phyloP scores from a whole-genome alignment of 2,329 filamentous ascomycete species.

The Ascochyta pisi region DNA sequence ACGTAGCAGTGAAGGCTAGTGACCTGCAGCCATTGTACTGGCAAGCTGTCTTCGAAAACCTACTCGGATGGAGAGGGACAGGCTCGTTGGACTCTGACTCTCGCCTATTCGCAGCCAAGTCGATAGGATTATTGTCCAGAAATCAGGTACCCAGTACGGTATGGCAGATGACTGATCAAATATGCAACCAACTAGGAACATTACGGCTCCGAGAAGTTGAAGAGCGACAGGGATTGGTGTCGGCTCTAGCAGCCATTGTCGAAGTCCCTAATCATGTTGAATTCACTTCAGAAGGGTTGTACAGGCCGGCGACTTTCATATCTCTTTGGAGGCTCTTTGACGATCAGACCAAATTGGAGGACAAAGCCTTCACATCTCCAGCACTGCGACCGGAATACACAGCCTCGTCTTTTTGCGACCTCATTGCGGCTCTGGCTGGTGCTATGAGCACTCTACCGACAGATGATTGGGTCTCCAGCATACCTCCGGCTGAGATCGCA shows the following conservation, averaged over 20 bases:
- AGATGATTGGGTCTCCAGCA: conserved; percentile 3
- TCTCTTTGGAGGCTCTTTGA: conserved; percentile 43
- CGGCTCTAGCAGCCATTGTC: conserved; percentile 56
- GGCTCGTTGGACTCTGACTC: conserved; percentile 77
- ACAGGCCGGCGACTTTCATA: conserved; percentile 20
- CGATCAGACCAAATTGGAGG: conserved; percentile 44
- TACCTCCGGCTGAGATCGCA: conserved; percentile 27
- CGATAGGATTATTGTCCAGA: conserved; percentile 68
- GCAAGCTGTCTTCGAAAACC: conserved; percentile 70
- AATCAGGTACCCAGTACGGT: conserved; percentile 44
- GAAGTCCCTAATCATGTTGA: conserved; percentile 5
- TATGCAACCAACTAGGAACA: conserved; percentile 55
- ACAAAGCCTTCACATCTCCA: conserved; percentile 49
- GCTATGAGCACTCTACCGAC: conserved; percentile 19
- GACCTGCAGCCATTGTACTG: conserved; percentile 70
- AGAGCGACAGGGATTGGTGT: conserved; percentile 72
- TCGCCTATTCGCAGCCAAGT: conserved; percentile 72
- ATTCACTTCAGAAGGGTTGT: background rate
- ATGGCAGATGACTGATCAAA: conserved; percentile 48
- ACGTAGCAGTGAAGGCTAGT: conserved; percentile 75
- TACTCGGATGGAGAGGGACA: conserved; percentile 88
- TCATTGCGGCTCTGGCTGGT: conserved; percentile 53
- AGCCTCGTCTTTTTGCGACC: conserved; percentile 65
- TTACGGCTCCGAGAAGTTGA: conserved; percentile 68
- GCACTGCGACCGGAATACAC: conserved; percentile 68